phyloP scores from a whole-genome alignment of 2,329 filamentous ascomycete species.

The Pestalotiopsis sp. region DNA sequence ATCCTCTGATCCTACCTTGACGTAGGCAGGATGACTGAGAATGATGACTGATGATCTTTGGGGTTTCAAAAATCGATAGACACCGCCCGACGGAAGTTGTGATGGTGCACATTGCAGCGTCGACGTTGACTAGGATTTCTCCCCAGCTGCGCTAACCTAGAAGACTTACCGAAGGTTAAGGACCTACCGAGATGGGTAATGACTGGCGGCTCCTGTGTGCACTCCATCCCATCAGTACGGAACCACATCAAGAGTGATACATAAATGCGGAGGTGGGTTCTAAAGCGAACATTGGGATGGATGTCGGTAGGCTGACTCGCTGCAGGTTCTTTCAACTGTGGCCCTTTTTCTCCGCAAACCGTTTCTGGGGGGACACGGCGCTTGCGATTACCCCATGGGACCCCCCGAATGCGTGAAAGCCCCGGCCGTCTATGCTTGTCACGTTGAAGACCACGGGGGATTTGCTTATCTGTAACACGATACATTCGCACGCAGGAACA shows the following conservation, averaged over 20 bases:
- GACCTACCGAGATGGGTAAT: neutral
- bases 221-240: neutral
- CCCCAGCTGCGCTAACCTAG: neutral
- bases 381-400: conserved; percentile 2
- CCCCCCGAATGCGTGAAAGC: neutral
- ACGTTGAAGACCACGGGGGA: too few species aligned
- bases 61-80: neutral
- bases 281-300: neutral
- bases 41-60: neutral
- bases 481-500: too few species aligned
- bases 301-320: neutral
- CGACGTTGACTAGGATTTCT: neutral
- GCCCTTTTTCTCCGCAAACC: neutral
- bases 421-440: too few species aligned
- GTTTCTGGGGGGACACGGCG: neutral
- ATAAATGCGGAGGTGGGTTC: neutral
- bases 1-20: neutral
- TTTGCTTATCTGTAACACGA: too few species aligned
- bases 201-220: neutral
- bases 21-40: neutral
- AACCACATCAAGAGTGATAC: neutral
- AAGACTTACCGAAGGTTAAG: neutral
- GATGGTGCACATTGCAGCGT: neutral
- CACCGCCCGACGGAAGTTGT: neutral
- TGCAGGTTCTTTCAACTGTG: neutral